phyloP scores from a whole-genome alignment of 140 eudicot species.

The Cichorium intybus region DNA sequence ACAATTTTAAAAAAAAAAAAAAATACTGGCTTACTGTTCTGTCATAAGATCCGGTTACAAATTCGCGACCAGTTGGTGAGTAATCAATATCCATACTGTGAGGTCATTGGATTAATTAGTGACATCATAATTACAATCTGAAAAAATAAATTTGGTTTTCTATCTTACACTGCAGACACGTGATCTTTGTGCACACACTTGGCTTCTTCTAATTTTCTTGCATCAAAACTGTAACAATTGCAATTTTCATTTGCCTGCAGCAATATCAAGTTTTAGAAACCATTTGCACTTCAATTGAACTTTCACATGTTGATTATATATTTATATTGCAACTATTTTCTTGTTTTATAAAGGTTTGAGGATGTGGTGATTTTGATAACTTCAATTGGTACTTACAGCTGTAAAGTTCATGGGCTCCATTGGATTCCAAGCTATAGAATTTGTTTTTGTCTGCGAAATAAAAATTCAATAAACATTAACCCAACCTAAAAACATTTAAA shows the following conservation, averaged over 20 bases:
- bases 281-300: background rate
- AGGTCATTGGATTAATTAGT: background rate
- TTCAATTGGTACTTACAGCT: conserved; percentile 55
- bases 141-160: conserved; percentile 6
- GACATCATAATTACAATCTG: background rate
- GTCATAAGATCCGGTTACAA: conserved; percentile 97
- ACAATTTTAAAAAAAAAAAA: background rate
- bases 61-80: conserved; percentile 98
- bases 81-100: conserved; percentile 96
- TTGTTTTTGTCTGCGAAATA: conserved; percentile 67
- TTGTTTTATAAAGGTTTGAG: background rate
- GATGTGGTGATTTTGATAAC: background rate
- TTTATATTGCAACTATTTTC: background rate
- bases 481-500: background rate
- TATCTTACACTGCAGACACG: conserved; percentile 93
- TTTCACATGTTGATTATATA: background rate
- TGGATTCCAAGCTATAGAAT: conserved; percentile 95
- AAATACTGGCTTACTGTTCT: conserved; percentile 68
- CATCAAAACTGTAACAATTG: conserved; percentile 86
- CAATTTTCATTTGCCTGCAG: conserved; percentile 89
- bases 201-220: conserved; percentile 72
- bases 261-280: conserved; percentile 4
- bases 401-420: conserved; percentile 99
- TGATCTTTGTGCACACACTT: conserved; percentile 94
- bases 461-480: background rate